Percentiles rank a stretch among this genome's conserved stretches.
These are phyloP conservation scores for Aspergillus ustus DNA, from an alignment of 2,329 filamentous ascomycete species.

Conservation along the genomic window DNA sequence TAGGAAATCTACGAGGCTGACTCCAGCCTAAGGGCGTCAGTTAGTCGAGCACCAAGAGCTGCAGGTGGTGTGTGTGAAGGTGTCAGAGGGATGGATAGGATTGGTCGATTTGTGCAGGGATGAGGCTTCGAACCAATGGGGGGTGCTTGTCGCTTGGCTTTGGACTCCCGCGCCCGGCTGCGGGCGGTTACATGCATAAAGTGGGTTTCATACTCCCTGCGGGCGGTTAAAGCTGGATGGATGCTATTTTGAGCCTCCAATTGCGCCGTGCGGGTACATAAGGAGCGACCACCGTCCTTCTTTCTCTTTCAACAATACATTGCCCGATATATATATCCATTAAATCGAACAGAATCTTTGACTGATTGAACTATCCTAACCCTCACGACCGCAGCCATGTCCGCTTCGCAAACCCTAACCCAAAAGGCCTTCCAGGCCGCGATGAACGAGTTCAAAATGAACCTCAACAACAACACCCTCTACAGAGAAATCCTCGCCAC, in stretches of 20 bases:
- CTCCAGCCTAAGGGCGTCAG: too few relatives aligned
- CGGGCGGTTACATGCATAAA: too few relatives aligned
- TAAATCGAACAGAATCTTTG: too few relatives aligned
- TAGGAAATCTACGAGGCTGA: too few relatives aligned
- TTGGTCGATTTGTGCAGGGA: background rate
- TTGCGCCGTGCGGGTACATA: background rate
- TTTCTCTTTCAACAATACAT: background rate
- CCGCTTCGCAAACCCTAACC: background rate
- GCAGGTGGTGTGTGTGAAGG: too few relatives aligned
- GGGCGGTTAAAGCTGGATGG: background rate
- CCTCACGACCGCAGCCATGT: too few relatives aligned
- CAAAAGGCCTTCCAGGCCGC: constrained; percentile 7
- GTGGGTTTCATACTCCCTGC: too few relatives aligned
- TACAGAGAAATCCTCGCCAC: constrained; percentile 4
- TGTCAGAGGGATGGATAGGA: background rate
- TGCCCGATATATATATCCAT: too few relatives aligned
- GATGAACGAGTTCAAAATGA: constrained; percentile 5
- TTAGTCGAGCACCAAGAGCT: too few relatives aligned
- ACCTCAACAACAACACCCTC: constrained; percentile 2
- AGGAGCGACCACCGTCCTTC: background rate
- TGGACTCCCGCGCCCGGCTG: too few relatives aligned
- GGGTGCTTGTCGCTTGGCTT: background rate
- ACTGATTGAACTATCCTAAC: too few relatives aligned
- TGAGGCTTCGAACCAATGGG: background rate
- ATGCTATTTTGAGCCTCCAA: background rate